phyloP scores from a whole-genome alignment of 192 early-diverging fungal species.

The Anaeromyces robustus region DNA sequence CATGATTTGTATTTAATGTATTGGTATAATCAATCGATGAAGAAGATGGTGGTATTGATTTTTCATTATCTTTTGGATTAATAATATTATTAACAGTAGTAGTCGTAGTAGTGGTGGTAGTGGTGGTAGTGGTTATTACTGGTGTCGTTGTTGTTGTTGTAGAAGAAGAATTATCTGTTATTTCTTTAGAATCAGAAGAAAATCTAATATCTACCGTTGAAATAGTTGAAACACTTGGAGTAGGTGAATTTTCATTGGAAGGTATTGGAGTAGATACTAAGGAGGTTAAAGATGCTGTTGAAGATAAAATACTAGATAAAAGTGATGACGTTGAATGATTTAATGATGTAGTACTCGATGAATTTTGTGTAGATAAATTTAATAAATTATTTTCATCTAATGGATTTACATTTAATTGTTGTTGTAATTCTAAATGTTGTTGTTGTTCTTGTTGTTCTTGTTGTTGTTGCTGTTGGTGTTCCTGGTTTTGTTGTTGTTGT shows the following conservation, averaged over 20 bases:
- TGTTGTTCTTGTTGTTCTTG: too few relatives aligned
- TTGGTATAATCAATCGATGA: neutral
- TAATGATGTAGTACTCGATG: neutral
- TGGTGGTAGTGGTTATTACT: too few relatives aligned
- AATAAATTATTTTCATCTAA: neutral
- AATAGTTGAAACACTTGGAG: too few relatives aligned
- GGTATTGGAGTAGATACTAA: too few relatives aligned
- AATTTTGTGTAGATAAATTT: neutral
- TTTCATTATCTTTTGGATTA: neutral
- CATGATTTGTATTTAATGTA: neutral
- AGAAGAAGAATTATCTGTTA: too few relatives aligned
- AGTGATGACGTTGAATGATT: neutral
- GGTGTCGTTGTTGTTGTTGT: too few relatives aligned
- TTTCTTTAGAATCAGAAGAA: too few relatives aligned
- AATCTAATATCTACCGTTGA: too few relatives aligned
- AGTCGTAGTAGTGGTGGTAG: too few relatives aligned
- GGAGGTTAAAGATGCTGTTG: neutral
- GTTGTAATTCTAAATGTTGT: neutral
- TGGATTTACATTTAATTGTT: neutral
- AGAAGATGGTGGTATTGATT: neutral
- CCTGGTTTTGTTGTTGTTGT: neutral
- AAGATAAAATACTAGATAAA: neutral
- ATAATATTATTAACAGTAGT: too few relatives aligned
- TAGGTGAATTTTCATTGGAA: too few relatives aligned
- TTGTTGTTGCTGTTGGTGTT: neutral